Evolutionary conservation across 2,329 filamentous ascomycete genomes (phyloP).

Genomic region (Microdochium paspali): DNA sequence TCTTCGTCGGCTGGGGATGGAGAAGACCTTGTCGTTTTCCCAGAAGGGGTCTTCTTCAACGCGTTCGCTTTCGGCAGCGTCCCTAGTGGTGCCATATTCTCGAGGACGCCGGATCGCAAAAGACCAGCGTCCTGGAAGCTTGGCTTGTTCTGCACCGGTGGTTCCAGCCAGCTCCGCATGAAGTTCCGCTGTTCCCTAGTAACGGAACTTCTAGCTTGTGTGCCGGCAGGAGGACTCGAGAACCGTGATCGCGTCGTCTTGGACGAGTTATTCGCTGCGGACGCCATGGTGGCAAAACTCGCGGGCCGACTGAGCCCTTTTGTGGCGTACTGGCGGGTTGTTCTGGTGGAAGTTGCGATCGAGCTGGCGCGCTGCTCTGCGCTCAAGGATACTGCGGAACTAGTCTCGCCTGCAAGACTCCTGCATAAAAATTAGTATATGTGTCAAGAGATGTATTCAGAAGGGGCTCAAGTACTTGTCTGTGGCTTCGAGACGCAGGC

Average conservation of each 20-base stretch:
- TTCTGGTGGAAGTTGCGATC: neutral
- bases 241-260: conserved; percentile 35
- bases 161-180: conserved; percentile 51
- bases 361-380: neutral
- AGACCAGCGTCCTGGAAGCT: conserved; percentile 75
- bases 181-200: conserved; percentile 32
- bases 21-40: conserved; percentile 19
- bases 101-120: conserved; percentile 64
- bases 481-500: neutral
- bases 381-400: neutral
- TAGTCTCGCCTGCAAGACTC: neutral
- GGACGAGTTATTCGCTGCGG: neutral
- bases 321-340: neutral
- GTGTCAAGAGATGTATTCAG: neutral
- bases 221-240: conserved; percentile 34
- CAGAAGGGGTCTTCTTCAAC: conserved; percentile 36
- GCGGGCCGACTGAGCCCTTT: neutral
- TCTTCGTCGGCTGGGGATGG: conserved; percentile 14
- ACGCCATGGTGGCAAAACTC: neutral
- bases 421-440: neutral
- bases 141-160: conserved; percentile 48
- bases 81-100: conserved; percentile 77
- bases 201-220: neutral
- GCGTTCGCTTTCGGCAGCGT: conserved; percentile 56
- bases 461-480: neutral